phyloP scores from a whole-genome alignment of 164 flowering plant genomes.

The Magnolia kwangsiensis region DNA sequence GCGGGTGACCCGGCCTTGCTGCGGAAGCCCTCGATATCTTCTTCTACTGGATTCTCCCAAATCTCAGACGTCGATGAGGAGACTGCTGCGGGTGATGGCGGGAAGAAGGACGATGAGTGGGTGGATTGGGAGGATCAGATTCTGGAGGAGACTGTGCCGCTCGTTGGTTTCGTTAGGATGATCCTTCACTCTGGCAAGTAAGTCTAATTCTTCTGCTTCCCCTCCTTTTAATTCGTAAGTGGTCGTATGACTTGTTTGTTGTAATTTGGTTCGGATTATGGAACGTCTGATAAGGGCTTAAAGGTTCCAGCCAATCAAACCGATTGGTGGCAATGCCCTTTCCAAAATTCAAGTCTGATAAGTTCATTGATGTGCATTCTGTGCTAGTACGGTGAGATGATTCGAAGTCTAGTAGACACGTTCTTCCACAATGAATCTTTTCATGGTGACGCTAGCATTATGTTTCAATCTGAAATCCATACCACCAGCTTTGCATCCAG shows the following conservation, averaged over 20 bases:
- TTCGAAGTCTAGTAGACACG: too few relatives aligned
- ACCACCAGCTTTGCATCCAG: too few relatives aligned
- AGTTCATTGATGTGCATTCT: background rate
- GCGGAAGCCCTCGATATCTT: constrained; percentile 42
- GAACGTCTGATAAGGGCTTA: background rate
- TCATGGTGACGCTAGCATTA: too few relatives aligned
- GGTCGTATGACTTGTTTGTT: background rate
- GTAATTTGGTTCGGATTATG: background rate
- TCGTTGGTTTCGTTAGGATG: constrained; percentile 88
- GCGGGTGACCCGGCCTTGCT: constrained; percentile 38
- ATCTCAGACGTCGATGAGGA: background rate
- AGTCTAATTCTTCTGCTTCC: constrained; percentile 12
- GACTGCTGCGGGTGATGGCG: constrained; percentile 13
- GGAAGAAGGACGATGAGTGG: constrained; percentile 32
- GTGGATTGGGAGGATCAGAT: constrained; percentile 88
- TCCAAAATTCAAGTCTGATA: background rate
- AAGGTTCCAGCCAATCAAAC: background rate
- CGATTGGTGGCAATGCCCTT: background rate
- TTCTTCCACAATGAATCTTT: too few relatives aligned
- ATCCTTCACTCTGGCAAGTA: constrained; percentile 89
- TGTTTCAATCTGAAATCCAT: too few relatives aligned
- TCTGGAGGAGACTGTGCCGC: constrained; percentile 90
- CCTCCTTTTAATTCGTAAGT: background rate
- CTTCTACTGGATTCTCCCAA: constrained; percentile 12
- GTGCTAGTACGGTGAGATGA: too few relatives aligned